These are phyloP conservation scores for Avena atlantica DNA, from an alignment of 176 grass and related monocot species.

Conservation along the genomic window DNA sequence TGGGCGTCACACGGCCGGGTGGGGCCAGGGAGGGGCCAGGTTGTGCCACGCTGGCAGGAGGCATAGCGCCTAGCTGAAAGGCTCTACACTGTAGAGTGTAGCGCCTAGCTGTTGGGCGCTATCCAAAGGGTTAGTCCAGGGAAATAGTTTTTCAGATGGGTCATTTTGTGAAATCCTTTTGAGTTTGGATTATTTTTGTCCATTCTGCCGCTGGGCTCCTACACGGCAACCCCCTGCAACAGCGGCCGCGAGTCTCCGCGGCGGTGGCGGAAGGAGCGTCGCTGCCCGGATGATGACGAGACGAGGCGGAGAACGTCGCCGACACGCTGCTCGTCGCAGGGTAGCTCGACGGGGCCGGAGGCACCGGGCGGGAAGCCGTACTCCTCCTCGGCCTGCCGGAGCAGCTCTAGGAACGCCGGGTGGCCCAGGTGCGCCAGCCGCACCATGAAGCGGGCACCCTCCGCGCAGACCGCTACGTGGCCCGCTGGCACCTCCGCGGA, in stretches of 20 bases:
- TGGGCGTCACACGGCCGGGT: too few species aligned
- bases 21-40: too few species aligned
- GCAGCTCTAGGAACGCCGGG: slow-evolving; percentile 46
- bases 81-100: too few species aligned
- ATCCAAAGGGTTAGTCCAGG: too few species aligned
- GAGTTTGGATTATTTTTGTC: too few species aligned
- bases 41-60: too few species aligned
- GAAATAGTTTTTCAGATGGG: too few species aligned
- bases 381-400: slow-evolving; percentile 51
- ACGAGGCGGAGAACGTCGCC: slow-evolving; percentile 46
- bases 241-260: slow-evolving; percentile 34
- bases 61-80: too few species aligned
- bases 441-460: slow-evolving; percentile 45
- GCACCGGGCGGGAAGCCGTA: slow-evolving; percentile 43
- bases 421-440: slow-evolving; percentile 50
- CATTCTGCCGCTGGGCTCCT: too few species aligned
- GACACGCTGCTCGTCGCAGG: slow-evolving; percentile 49
- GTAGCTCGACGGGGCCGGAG: slow-evolving; percentile 45
- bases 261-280: not conserved
- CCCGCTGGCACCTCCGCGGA: not conserved
- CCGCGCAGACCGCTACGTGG: not conserved
- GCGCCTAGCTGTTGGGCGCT: too few species aligned
- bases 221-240: slow-evolving; percentile 32
- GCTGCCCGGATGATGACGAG: not conserved
- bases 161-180: too few species aligned